A percentile compares a stretch with the other conserved stretches of the same genome.
phyloP scores from a whole-genome alignment of 345 rosid genomes.

The Salix dunnii region DNA sequence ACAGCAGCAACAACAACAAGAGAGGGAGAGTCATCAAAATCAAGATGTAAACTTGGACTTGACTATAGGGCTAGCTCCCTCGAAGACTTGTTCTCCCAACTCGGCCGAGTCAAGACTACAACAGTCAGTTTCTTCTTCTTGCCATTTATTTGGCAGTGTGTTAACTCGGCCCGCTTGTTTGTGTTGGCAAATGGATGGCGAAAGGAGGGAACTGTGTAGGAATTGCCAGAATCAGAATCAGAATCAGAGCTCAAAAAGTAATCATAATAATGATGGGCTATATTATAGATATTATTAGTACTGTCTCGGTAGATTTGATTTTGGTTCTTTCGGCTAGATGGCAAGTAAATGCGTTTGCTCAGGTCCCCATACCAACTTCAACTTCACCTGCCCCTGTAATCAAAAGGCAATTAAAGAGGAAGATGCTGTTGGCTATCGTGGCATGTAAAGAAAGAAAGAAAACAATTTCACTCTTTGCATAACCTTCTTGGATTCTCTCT shows the following conservation, averaged over 20 bases:
- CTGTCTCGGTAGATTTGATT: slow-evolving; percentile 11
- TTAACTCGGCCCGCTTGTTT: slow-evolving; percentile 30
- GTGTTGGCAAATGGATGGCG: slow-evolving; percentile 47
- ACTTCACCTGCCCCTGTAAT: not conserved
- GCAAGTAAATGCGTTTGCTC: not conserved
- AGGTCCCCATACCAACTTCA: not conserved
- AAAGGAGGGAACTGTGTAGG: slow-evolving; percentile 33
- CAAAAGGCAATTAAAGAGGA: not conserved
- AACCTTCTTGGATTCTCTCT: not conserved
- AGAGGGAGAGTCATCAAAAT: slow-evolving; percentile 4
- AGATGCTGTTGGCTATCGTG: not conserved
- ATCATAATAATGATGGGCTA: not conserved
- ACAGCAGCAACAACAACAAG: slow-evolving; percentile 26
- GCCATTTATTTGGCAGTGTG: slow-evolving; percentile 12
- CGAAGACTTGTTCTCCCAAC: slow-evolving; percentile 18
- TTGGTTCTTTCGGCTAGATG: not conserved
- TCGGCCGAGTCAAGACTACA: slow-evolving; percentile 44
- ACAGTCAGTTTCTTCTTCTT: not conserved
- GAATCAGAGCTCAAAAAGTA: too few relatives aligned
- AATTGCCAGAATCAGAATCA: slow-evolving; percentile 32
- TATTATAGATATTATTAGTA: slow-evolving; percentile 22
- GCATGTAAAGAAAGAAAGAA: not conserved
- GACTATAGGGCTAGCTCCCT: slow-evolving; percentile 38
- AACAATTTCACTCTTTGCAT: not conserved
- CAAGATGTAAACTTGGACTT: slow-evolving; percentile 46